These are phyloP conservation scores for Areca catechu DNA, from an alignment of 176 grass and related monocot species.

Conservation along the genomic window DNA sequence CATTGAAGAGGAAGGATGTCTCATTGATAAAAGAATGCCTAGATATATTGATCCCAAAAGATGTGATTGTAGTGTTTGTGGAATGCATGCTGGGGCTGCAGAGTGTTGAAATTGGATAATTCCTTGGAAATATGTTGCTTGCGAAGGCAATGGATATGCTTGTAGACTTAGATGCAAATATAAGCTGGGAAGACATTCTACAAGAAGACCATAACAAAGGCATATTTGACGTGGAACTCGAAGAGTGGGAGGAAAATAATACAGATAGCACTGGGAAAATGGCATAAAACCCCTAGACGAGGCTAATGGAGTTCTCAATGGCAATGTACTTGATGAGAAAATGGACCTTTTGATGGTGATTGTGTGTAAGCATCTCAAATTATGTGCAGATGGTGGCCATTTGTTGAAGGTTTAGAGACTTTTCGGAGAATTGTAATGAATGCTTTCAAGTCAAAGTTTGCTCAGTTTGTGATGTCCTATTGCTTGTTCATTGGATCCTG, in stretches of 20 bases:
- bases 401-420: conserved; percentile 42
- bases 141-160: conserved; percentile 78
- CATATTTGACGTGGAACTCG: conserved; percentile 94
- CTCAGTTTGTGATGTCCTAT: conserved; percentile 99
- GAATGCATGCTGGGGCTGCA: conserved; percentile 75
- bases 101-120: conserved; percentile 51
- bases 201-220: conserved; percentile 73
- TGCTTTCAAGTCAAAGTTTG: conserved; percentile 80
- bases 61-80: conserved; percentile 46
- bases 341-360: conserved; percentile 86
- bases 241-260: conserved; percentile 59
- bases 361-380: conserved; percentile 77
- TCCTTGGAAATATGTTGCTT: conserved; percentile 56
- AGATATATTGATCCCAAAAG: conserved; percentile 19
- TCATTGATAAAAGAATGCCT: conserved; percentile 26
- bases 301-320: conserved; percentile 29
- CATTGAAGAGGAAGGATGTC: conserved; percentile 22
- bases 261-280: conserved; percentile 32
- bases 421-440: conserved; percentile 59
- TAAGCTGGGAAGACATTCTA: conserved; percentile 75
- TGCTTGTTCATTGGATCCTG: conserved; percentile 88
- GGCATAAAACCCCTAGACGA: conserved; percentile 9
- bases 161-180: conserved; percentile 80
- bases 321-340: conserved; percentile 65
- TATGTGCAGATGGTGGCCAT: conserved; percentile 29